phyloP scores from a whole-genome alignment of 345 rosid species.

The Pelargonium nanum region DNA sequence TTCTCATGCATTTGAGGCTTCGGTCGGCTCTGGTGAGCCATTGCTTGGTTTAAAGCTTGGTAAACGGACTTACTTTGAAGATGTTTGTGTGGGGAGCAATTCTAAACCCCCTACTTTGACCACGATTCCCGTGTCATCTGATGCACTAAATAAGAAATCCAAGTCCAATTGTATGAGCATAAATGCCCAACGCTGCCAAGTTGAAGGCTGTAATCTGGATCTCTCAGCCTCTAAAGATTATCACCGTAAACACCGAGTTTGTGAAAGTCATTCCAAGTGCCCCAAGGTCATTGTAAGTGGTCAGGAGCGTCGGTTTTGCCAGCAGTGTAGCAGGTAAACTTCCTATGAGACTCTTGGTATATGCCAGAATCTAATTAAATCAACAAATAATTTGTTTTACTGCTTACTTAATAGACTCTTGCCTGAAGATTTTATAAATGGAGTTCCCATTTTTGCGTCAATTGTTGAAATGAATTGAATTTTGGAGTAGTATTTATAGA shows the following conservation, averaged over 20 bases:
- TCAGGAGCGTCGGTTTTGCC: conserved; percentile 83
- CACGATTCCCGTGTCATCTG: conserved; percentile 26
- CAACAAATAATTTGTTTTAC: too few relatives aligned
- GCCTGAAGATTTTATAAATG: background rate
- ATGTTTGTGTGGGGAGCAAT: conserved; percentile 40
- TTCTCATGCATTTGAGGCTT: conserved; percentile 44
- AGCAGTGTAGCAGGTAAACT: conserved; percentile 88
- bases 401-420: background rate
- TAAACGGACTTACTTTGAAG: conserved; percentile 58
- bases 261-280: conserved; percentile 70
- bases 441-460: background rate
- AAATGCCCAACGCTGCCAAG: conserved; percentile 49
- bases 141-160: conserved; percentile 50
- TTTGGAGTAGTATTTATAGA: too few relatives aligned
- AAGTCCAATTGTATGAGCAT: conserved; percentile 38
- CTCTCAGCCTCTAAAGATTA: conserved; percentile 78
- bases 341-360: conserved; percentile 4
- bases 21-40: conserved; percentile 65
- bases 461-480: background rate
- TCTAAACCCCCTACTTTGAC: conserved; percentile 33
- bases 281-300: conserved; percentile 73
- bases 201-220: conserved; percentile 75
- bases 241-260: conserved; percentile 74
- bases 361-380: background rate
- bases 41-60: conserved; percentile 76